These are phyloP conservation scores for Stemphylium lycopersici DNA, from an alignment of 2,329 filamentous ascomycete species.

Conservation along the genomic window DNA sequence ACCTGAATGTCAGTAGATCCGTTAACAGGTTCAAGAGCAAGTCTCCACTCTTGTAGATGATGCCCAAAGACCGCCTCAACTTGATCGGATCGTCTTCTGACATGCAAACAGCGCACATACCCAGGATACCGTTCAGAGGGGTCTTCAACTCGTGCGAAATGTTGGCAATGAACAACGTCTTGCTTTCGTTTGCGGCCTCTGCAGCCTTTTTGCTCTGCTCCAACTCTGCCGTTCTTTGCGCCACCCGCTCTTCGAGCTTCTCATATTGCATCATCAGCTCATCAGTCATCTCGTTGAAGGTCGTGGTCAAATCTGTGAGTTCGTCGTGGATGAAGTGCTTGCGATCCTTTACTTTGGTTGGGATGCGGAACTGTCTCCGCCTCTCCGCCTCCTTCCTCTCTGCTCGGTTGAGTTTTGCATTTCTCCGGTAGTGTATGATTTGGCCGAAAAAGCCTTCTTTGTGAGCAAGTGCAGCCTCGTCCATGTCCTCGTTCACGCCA, in stretches of 20 bases:
- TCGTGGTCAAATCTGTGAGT: slow-evolving; percentile 78
- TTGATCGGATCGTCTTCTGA: slow-evolving; percentile 80
- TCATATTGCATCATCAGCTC: slow-evolving; percentile 87
- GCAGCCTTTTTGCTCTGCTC: slow-evolving; percentile 90
- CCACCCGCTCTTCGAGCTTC: slow-evolving; percentile 81
- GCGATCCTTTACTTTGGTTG: slow-evolving; percentile 76
- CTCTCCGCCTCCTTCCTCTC: slow-evolving; percentile 49
- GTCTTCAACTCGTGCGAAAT: slow-evolving; percentile 90
- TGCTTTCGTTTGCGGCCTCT: slow-evolving; percentile 94
- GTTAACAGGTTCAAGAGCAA: slow-evolving; percentile 84
- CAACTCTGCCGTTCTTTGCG: slow-evolving; percentile 79
- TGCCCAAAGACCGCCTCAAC: slow-evolving; percentile 82
- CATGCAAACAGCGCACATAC: slow-evolving; percentile 93
- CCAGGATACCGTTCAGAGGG: slow-evolving; percentile 91
- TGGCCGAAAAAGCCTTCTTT: slow-evolving; percentile 54
- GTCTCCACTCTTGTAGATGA: slow-evolving; percentile 88
- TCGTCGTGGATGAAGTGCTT: slow-evolving; percentile 83
- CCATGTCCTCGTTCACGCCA: slow-evolving; percentile 53
- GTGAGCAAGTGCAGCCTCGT: slow-evolving; percentile 55
- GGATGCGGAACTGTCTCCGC: slow-evolving; percentile 76
- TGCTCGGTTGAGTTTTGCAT: slow-evolving; percentile 42
- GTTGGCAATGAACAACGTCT: slow-evolving; percentile 96
- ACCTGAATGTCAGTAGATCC: slow-evolving; percentile 79
- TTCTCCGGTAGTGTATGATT: slow-evolving; percentile 45
- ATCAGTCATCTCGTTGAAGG: slow-evolving; percentile 94